A percentile compares a stretch with the other conserved stretches of the same genome.
Evolutionary conservation across 441 rosid species (phyloP).

Genomic region (Breynia disticha): DNA sequence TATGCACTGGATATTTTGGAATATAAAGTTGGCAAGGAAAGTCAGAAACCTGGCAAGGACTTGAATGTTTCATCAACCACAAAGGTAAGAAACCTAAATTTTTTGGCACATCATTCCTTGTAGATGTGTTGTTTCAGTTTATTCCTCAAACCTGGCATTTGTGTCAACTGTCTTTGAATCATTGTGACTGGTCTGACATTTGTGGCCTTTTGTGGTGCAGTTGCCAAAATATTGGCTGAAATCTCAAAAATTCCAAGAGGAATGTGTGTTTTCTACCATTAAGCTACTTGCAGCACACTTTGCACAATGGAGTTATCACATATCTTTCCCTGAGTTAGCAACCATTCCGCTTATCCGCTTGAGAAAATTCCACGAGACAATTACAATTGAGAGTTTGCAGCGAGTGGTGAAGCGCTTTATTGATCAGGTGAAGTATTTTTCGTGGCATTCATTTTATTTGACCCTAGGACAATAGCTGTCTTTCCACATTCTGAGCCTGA

Average conservation of each 20-base stretch:
- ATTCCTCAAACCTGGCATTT: neutral
- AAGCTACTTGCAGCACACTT: constrained; percentile 75
- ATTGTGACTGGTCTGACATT: neutral
- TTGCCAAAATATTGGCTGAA: constrained; percentile 82
- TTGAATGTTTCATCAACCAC: constrained; percentile 47
- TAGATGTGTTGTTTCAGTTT: neutral
- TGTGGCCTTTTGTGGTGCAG: constrained; percentile 28
- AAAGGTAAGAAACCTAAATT: constrained; percentile 39
- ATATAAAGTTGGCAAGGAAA: constrained; percentile 56
- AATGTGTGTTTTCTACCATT: constrained; percentile 45
- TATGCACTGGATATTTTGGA: constrained; percentile 67
- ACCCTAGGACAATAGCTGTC: too few species aligned
- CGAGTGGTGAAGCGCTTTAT: constrained; percentile 60
- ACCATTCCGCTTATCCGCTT: constrained; percentile 58
- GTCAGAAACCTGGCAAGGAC: constrained; percentile 41
- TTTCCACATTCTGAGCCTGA: too few species aligned
- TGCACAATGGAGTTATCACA: constrained; percentile 80
- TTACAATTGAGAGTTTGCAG: constrained; percentile 43
- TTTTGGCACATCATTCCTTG: neutral
- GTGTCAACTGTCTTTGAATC: constrained; percentile 2
- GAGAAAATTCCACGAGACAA: constrained; percentile 54
- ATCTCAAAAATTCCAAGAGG: constrained; percentile 72
- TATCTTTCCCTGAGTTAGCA: constrained; percentile 87
- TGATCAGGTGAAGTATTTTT: constrained; percentile 46
- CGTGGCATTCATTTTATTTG: neutral